Conservation (phyloP, 106 monocot genomes). For the Dioscorea dumetorum region DNA sequence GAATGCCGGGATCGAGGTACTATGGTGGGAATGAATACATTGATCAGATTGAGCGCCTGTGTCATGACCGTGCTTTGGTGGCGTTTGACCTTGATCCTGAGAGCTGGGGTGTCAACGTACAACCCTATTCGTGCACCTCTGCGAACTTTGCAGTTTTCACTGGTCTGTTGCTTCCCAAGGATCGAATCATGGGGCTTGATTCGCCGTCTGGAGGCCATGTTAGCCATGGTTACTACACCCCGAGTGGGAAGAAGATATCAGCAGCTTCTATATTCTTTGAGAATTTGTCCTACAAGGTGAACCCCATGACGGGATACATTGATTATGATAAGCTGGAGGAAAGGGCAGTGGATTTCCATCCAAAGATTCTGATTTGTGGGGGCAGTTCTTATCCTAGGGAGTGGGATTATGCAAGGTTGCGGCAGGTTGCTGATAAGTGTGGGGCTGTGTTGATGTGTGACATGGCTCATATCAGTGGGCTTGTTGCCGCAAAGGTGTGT, state of each 20-base stretch:
- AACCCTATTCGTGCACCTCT: conserved; percentile 90
- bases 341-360: conserved; percentile 69
- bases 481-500: conserved; percentile 83
- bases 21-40: conserved; percentile 83
- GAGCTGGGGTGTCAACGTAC: conserved; percentile 90
- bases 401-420: conserved; percentile 79
- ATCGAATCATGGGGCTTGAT: conserved; percentile 95
- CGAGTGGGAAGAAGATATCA: conserved; percentile 81
- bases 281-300: conserved; percentile 80
- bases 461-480: conserved; percentile 86
- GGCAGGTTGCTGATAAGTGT: conserved; percentile 82
- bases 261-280: conserved; percentile 85
- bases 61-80: conserved; percentile 54
- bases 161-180: conserved; percentile 65
- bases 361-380: conserved; percentile 80
- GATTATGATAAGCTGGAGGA: conserved; percentile 90
- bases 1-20: conserved; percentile 71
- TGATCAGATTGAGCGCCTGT: conserved; percentile 79
- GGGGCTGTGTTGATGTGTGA: conserved; percentile 89
- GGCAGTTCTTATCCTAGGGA: conserved; percentile 86
- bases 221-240: conserved; percentile 85
- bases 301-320: conserved; percentile 64
- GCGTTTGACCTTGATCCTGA: conserved; percentile 69
- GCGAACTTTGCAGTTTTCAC: conserved; percentile 85
- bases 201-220: conserved; percentile 91